Base-by-base conservation (phyloP, 1,284 basidiomycete genomes). In the Tylopilus orsonianus region DNA sequence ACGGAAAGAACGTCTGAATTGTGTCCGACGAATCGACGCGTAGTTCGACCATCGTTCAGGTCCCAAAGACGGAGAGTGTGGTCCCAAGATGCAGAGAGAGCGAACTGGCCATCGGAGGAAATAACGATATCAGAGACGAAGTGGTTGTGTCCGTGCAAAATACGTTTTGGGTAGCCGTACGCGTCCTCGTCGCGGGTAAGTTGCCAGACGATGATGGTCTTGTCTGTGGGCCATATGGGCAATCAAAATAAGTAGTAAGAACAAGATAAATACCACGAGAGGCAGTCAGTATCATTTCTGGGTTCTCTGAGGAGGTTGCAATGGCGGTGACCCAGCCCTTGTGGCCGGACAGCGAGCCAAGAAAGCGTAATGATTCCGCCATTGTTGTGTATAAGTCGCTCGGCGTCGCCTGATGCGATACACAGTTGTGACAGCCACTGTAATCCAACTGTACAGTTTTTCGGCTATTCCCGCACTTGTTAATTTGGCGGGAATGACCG, bases 21-120 rank as follows among this genome's bases (percentile, higher is more conserved):
- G 83, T 99, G 97, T 64, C 97, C 97, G 63, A 99, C 91, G 70
- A 99, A 99, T 68, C 93, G 90, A 67, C 92, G 89, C 60, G 94
- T 97, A 56, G 94, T 97, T 59, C 81, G 72, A 56, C 95, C 95
- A 44, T 89, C 95, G 84, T 96, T 97, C 53, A 97, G 82, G 74
- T 97, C 97, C 97, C 97, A 99, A 56, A 99, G 87, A 69, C 97
- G 92, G 65, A 99, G 90, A 46, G 97, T 98, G 80, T 99, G 96
- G 79, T 99, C 97, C 97, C 97, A 99, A 44, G 96, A 99, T 42
- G 97, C 90, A 55, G 97, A 99, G 55, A 99, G 90, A 47, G 97
- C 97, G 72, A 99, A 99, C 78, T 99, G 96, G 69, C 96, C 96
- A 73, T 99, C 96, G 57, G 94, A 97, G 54, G 93, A 96, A 72